phyloP scores from a whole-genome alignment of 208 protist species.

The Zelonia costaricensis region DNA sequence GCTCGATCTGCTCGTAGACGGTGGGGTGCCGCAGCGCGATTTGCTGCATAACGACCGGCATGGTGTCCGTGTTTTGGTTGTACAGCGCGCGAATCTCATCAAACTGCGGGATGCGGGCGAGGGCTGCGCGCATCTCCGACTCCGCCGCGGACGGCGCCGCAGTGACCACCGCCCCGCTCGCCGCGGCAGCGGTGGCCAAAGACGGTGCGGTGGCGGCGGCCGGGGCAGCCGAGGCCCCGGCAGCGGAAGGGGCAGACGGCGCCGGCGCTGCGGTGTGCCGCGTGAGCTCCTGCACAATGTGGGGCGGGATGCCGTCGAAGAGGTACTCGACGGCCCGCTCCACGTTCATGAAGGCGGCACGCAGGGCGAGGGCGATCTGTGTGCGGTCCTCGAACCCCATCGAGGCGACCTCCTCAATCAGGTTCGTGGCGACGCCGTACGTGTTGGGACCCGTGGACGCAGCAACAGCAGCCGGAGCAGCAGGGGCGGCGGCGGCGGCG shows the following conservation, averaged over 20 bases:
- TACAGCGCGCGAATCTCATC: conserved; percentile 66
- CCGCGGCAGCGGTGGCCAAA: not conserved
- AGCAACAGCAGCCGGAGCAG: conserved; percentile 7
- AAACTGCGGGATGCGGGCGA: conserved; percentile 75
- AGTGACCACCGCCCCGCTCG: not conserved
- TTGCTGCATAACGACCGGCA: conserved; percentile 67
- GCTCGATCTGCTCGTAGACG: conserved; percentile 62
- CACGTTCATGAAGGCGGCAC: conserved; percentile 85
- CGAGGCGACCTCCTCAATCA: conserved; percentile 78
- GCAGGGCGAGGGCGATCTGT: conserved; percentile 72
- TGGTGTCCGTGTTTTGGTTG: conserved; percentile 52
- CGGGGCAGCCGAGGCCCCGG: not conserved
- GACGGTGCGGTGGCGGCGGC: not conserved
- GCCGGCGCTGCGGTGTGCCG: conserved; percentile 6
- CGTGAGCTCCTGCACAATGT: conserved; percentile 40
- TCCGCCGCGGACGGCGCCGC: not conserved
- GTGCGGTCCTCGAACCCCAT: conserved; percentile 89
- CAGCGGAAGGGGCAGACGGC: conserved; percentile 6
- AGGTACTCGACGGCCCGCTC: conserved; percentile 90
- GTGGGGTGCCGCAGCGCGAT: conserved; percentile 70
- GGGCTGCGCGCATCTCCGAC: conserved; percentile 42
- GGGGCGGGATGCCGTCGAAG: conserved; percentile 71
- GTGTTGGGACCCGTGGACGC: conserved; percentile 11
- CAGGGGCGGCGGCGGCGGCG: conserved; percentile 2
- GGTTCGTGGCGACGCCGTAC: conserved; percentile 37